These are phyloP conservation scores for Galeopsis tetrahit DNA, from an alignment of 257 asterid species.

Conservation along the genomic window DNA sequence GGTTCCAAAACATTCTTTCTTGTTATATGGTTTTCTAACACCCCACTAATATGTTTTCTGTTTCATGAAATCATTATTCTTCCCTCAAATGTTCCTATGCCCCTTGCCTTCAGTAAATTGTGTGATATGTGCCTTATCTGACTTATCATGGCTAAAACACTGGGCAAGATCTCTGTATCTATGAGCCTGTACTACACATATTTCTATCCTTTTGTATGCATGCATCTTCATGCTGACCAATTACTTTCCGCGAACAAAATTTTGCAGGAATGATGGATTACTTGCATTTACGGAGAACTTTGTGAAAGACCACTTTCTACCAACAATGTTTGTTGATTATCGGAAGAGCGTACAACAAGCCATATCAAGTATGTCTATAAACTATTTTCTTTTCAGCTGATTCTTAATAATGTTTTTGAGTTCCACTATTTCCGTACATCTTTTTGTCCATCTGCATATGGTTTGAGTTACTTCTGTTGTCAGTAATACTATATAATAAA, in stretches of 20 bases:
- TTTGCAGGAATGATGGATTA: slow-evolving; percentile 94
- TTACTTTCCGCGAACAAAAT: slow-evolving; percentile 26
- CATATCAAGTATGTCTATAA: slow-evolving; percentile 86
- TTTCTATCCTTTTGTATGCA: slow-evolving; percentile 24
- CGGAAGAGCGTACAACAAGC: slow-evolving; percentile 98
- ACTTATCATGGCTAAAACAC: slow-evolving; percentile 8
- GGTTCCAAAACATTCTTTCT: slow-evolving; percentile 4
- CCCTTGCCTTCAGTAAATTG: neutral
- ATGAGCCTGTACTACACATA: slow-evolving; percentile 21
- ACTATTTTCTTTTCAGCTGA: slow-evolving; percentile 32
- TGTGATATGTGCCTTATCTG: slow-evolving; percentile 28
- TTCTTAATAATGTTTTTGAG: slow-evolving; percentile 31
- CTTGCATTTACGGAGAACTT: slow-evolving; percentile 93
- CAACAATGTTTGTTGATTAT: slow-evolving; percentile 97
- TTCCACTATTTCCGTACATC: slow-evolving; percentile 29
- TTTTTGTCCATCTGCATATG: slow-evolving; percentile 1
- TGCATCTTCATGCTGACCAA: slow-evolving; percentile 35
- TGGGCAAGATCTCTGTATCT: slow-evolving; percentile 24
- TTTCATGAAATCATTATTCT: slow-evolving; percentile 20
- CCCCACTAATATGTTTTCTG: slow-evolving; percentile 3
- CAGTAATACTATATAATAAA: slow-evolving; percentile 1
- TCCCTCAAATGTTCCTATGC: slow-evolving; percentile 24
- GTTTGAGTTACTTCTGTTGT: slow-evolving; percentile 19
- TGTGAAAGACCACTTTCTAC: slow-evolving; percentile 98
- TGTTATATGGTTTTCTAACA: slow-evolving; percentile 13